Evolutionary conservation across 208 protist species (phyloP), one percentile per base, ranked within the genome.

Genomic region (Vickermania spadyakhi): DNA sequence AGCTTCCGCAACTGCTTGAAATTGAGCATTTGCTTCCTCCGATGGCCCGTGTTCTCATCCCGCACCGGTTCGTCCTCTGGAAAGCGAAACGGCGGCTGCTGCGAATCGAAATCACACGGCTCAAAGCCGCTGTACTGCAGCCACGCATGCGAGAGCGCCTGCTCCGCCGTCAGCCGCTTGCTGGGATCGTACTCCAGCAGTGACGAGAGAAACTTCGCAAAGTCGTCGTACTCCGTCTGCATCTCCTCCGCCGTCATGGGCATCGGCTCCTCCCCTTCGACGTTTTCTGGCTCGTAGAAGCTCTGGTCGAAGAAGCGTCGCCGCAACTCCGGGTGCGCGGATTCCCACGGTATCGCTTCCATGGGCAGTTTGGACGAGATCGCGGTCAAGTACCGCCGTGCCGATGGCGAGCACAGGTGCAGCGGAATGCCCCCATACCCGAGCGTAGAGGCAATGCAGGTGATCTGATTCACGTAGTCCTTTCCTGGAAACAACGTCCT

Each of bases 121-220:
- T 70, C 62, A 28, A 86, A 64, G 51, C 84, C 79, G 26, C 56
- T 66, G 11, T 18, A 45, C 18, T 45, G 36, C 49, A 94, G 70
- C 84, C 86, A 94, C 18, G 78, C 72, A 57, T 94, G 83, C 25
- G 62, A 59, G 42, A 99, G 72, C 1, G 96, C 93, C 60, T 98
- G 78, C 58, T 93, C 87, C n/a, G 96, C 93, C 5, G 84, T 96
- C 52, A 96, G 79, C 31, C 97, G 86, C 69, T 97, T 84, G 23
- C 52, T 56, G 18, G 97, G 96, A 60, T 97, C 87, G 78, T 98
- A 98, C 27, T 36, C 18, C 23, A 99, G 81, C 65, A 99, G 79
- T 18, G 74, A 68, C 2, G 88, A 73, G 23, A 98, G 29, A 50
- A 98, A 88, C 56, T 97, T 80, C 13, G 82, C 83, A 52, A 91